Conservation (phyloP, 768 basidiomycete genomes). For the Erythrobasidium yunnanense region DNA sequence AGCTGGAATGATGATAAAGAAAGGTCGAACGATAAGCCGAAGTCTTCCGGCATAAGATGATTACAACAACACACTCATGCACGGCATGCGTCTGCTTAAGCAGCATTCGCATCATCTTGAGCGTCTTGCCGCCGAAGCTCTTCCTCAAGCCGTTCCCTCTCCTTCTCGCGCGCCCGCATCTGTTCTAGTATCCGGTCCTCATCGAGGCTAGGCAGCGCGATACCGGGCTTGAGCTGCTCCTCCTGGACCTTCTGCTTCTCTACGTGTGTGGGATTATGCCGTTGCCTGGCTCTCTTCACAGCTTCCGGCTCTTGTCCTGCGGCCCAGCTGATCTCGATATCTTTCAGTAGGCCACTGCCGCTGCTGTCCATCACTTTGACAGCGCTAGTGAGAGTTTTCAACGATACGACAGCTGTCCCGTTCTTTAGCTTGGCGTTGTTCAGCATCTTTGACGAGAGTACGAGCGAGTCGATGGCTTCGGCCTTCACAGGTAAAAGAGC, state of each 20-base stretch:
- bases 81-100: not conserved
- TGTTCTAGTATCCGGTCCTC: conserved; percentile 28
- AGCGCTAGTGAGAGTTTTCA: conserved; percentile 27
- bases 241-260: too few species aligned
- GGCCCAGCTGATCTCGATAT: conserved; percentile 34
- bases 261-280: not conserved
- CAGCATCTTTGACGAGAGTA: conserved; percentile 30
- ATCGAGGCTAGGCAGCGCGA: conserved; percentile 5
- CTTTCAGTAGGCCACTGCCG: conserved; percentile 18
- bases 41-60: too few species aligned
- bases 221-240: conserved; percentile 2
- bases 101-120: not conserved
- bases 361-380: conserved; percentile 28
- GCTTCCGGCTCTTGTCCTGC: conserved; percentile 25
- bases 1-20: too few species aligned
- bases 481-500: not conserved
- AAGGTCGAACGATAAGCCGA: too few species aligned
- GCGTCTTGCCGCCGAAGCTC: conserved; percentile 30
- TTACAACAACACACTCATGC: not conserved
- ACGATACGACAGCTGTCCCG: conserved; percentile 29
- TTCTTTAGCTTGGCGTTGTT: conserved; percentile 25
- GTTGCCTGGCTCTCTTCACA: not conserved
- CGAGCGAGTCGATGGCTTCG: conserved; percentile 30
- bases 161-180: conserved; percentile 28
- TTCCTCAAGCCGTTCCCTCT: conserved; percentile 34